Conservation (phyloP, 805 yeast genomes). For the Candida oleophila region DNA sequence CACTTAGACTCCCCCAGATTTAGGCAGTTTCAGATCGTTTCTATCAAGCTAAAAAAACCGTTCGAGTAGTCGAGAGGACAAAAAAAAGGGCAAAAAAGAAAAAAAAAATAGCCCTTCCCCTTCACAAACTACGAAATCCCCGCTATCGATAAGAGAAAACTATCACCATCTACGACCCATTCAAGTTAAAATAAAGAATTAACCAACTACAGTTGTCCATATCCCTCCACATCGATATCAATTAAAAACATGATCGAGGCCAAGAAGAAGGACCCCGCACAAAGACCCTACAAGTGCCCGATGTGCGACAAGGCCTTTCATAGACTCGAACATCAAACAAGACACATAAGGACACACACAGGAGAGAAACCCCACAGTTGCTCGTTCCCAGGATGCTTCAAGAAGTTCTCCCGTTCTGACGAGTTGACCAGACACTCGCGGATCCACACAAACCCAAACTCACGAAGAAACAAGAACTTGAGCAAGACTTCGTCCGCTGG, state of each 20-base stretch:
- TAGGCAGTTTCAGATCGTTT: not conserved
- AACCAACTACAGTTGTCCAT: too few species aligned
- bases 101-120: not conserved
- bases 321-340: slow-evolving; percentile 73
- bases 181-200: too few species aligned
- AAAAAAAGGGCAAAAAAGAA: not conserved
- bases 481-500: not conserved
- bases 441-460: slow-evolving; percentile 70
- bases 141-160: too few species aligned
- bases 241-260: not conserved
- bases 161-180: too few species aligned
- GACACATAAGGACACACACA: slow-evolving; percentile 78
- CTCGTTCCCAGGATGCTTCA: slow-evolving; percentile 66
- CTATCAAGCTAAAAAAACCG: not conserved
- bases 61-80: not conserved
- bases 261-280: slow-evolving; percentile 22
- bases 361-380: slow-evolving; percentile 84
- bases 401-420: slow-evolving; percentile 67
- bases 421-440: slow-evolving; percentile 73
- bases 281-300: slow-evolving; percentile 70
- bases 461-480: slow-evolving; percentile 55
- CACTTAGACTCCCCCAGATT: too few species aligned
- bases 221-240: slow-evolving; percentile 1
- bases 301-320: slow-evolving; percentile 74
- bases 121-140: not conserved